Evolutionary conservation across 1,139 yeast genomes (phyloP).

Genomic region (Protomyces inundatus): DNA sequence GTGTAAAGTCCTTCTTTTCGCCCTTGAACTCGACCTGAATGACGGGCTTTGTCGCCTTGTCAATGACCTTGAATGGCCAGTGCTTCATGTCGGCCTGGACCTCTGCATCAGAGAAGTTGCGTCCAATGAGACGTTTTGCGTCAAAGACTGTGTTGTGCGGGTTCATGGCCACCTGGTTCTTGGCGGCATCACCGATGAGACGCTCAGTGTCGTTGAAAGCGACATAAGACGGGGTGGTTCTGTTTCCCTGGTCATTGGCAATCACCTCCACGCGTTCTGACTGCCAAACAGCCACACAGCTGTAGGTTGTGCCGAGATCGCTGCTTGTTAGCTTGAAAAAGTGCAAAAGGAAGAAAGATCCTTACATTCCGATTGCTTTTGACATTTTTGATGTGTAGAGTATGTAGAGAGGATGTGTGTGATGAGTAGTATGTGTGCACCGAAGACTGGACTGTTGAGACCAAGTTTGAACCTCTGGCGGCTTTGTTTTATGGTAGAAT

Average conservation of each 20-base stretch:
- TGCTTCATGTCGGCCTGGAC: slow-evolving; percentile 91
- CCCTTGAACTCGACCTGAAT: slow-evolving; percentile 91
- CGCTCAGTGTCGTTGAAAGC: slow-evolving; percentile 95
- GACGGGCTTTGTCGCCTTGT: slow-evolving; percentile 79
- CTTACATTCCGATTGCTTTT: too few species aligned
- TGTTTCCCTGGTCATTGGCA: slow-evolving; percentile 69
- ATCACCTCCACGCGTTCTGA: slow-evolving; percentile 87
- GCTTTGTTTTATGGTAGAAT: too few species aligned
- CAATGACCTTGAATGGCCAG: slow-evolving; percentile 91
- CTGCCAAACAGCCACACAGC: slow-evolving; percentile 73
- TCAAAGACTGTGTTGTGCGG: slow-evolving; percentile 93
- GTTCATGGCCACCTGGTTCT: slow-evolving; percentile 97
- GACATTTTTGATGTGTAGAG: too few species aligned
- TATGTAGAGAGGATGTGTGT: too few species aligned
- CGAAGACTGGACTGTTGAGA: too few species aligned
- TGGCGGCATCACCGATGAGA: slow-evolving; percentile 97
- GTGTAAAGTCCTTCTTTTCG: slow-evolving; percentile 87
- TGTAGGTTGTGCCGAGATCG: slow-evolving; percentile 85
- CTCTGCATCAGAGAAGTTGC: slow-evolving; percentile 79
- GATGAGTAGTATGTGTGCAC: too few species aligned
- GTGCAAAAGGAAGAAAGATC: too few species aligned
- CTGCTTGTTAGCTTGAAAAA: slow-evolving; percentile 49
- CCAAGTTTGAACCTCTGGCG: too few species aligned
- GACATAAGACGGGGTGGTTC: slow-evolving; percentile 95
- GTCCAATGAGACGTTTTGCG: slow-evolving; percentile 95